Base-by-base conservation (phyloP, 805 yeast genomes). In the Tetrapisispora fleetii region DNA sequence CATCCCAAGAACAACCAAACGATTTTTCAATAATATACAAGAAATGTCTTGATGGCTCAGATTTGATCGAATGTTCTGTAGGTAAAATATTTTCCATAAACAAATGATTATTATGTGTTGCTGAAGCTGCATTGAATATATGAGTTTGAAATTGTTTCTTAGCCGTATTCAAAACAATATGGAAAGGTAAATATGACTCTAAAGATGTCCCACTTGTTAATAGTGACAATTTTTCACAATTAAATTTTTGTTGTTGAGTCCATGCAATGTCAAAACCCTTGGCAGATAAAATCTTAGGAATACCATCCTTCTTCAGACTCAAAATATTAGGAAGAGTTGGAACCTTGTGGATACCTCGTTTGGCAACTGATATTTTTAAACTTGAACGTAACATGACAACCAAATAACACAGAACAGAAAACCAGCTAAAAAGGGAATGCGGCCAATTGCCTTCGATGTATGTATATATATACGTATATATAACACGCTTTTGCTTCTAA, bases 41-140 rank as follows among this genome's bases (percentile, higher is more conserved):
- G 40, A 75, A 62, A 5, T 58, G 48, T 55, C 71, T 65, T 19
- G 71, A 66, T 48, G 77, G 71, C 47, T 59, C 55, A 14, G 65
- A 58, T 7, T 45, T 48, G 21, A 55, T 50, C 7, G 44, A 47
- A 19, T 18, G 33, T 4, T 48, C 28, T 9, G 35, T 17, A 3
- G 67, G 66, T 16, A 59, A 27, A 32, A 66, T 63, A 49, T 84
- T 85, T 64, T 83, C 79, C 60, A 89, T 81, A 58, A 85, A 88
- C 45, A 93, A 74, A 68, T 91, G 99, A 70, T 93, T 93, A 69
- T 89, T 90, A 70, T 85, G 91, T 2, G 89, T 81, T 63, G 85
- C 95, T 4, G 96, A 85, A 2, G 98, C 97, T 60, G 76, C 79
- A 68, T 90, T 93, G 74, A 83, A 90, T n/a, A 64, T 53, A 48